Percentiles rank a stretch among this genome's conserved stretches.
Conservation (phyloP, 148 eudicot genomes). For the Beta vulgaris region DNA sequence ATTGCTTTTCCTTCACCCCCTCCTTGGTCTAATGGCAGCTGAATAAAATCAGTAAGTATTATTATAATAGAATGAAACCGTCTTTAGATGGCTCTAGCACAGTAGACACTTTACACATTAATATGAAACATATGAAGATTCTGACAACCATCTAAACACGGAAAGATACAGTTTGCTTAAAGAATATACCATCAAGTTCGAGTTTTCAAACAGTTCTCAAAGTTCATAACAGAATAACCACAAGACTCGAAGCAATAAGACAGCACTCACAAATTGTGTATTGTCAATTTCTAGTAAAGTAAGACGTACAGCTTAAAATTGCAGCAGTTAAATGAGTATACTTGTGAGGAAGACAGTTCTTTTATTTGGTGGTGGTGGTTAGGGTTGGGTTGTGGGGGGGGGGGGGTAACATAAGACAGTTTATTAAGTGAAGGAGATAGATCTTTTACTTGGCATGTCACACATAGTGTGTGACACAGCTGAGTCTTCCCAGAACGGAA, state of each 20-base stretch:
- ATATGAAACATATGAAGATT: not conserved
- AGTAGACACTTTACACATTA: not conserved
- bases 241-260: not conserved
- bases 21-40: conserved; percentile 97
- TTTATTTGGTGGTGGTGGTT: too few relatives aligned
- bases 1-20: conserved; percentile 99
- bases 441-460: conserved; percentile 85
- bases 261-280: not conserved
- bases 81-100: not conserved
- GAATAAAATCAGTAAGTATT: conserved; percentile 7
- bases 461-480: conserved; percentile 93
- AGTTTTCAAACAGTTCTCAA: not conserved
- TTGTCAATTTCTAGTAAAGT: too few relatives aligned
- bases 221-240: not conserved
- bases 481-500: conserved; percentile 97
- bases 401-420: not conserved
- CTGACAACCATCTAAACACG: not conserved
- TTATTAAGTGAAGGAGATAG: conserved; percentile 1
- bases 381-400: too few relatives aligned
- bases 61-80: not conserved
- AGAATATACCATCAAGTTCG: not conserved
- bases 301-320: not conserved
- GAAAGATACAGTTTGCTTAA: not conserved
- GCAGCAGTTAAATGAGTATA: not conserved
- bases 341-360: not conserved